Base-by-base conservation (phyloP, 148 eudicot genomes). In the Euryodendron excelsum region DNA sequence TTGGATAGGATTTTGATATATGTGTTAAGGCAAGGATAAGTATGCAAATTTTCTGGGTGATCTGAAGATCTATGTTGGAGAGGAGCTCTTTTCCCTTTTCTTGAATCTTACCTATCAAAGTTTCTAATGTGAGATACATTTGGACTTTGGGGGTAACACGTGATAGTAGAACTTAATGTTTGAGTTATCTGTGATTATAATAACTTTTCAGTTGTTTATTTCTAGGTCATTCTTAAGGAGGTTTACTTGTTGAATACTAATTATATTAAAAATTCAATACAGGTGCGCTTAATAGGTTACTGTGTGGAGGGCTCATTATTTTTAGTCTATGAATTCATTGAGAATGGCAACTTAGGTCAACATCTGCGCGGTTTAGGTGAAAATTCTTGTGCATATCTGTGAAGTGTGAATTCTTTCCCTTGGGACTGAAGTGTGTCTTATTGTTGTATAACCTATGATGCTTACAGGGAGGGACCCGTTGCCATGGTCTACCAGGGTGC, bases 221-320 rank as follows among this genome's bases (percentile, higher is more conserved):
- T 33, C 15, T n/a, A 37, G 13, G 21, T 20, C 11, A 20, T 66
- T 41, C 47, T 36, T 66, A 21, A 17, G 5, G 13, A 13, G 47
- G 25, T 37, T 64, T 36, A n/a, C 5, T 66, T 6, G 18, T 68
- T 68, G 41, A 18, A 15, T 56, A 33, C 50, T 41, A 23, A 39
- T 39, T 1, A n/a, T 47, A 13, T 20, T 47, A 0, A 41, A 41
- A 37, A 17, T 14, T 67, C 31, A 25, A 73, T 74, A 73, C 87
- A 92, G 96, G 96, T 92, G 56, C 91, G 85, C 56, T 77, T 92
- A 47, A 88, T 90, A 10, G 96, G 96, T 33, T 92, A 83, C 81
- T 92, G 91, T 72, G 83, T 89, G 33, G 92, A 92, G 63, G 86
- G 82, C 28, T 89, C 88, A 11, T 85, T 90, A 73, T 90, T 87